Conservation (phyloP, 2,329 filamentous ascomycete species). For the Tympanopsis confertula region DNA sequence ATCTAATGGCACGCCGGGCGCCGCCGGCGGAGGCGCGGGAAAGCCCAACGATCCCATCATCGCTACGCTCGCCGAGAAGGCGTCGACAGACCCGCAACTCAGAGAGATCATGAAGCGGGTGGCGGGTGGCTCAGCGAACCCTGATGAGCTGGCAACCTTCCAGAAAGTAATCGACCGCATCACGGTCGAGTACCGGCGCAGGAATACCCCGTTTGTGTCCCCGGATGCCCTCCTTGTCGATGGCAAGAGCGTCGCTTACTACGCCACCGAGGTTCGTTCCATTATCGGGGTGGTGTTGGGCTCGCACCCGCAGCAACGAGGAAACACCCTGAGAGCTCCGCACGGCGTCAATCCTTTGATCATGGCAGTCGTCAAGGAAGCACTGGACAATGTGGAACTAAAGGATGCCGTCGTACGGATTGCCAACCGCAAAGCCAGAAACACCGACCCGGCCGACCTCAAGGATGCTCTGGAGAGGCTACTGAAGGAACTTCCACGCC, state of each 20-base stretch:
- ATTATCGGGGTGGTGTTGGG: slow-evolving; percentile 47
- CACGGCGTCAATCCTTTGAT: slow-evolving; percentile 42
- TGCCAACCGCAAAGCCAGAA: slow-evolving; percentile 35
- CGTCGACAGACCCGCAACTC: slow-evolving; percentile 60
- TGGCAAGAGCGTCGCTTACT: slow-evolving; percentile 44
- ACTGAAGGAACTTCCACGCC: slow-evolving; percentile 25
- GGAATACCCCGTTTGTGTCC: slow-evolving; percentile 35
- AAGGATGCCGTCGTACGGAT: slow-evolving; percentile 40
- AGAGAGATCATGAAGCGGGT: slow-evolving; percentile 76
- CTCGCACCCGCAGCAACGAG: slow-evolving; percentile 45
- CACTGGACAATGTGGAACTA: slow-evolving; percentile 36
- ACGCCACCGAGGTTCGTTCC: slow-evolving; percentile 42
- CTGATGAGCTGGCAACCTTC: slow-evolving; percentile 63
- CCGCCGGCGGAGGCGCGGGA: too few species aligned
- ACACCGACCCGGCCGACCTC: slow-evolving; percentile 39
- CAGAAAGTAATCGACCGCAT: slow-evolving; percentile 74
- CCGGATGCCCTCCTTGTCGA: slow-evolving; percentile 44
- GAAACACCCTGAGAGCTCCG: slow-evolving; percentile 37
- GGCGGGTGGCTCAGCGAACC: slow-evolving; percentile 61
- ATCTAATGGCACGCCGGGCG: too few species aligned
- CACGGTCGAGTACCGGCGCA: slow-evolving; percentile 45
- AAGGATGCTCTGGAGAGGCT: slow-evolving; percentile 38
- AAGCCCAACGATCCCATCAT: slow-evolving; percentile 64
- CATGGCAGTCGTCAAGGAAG: slow-evolving; percentile 43
- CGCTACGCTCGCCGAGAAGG: slow-evolving; percentile 64